Evolutionary conservation across 179 eudicot genomes (phyloP), one percentile per base, ranked within the genome.

Genomic region (Silene vulgaris): DNA sequence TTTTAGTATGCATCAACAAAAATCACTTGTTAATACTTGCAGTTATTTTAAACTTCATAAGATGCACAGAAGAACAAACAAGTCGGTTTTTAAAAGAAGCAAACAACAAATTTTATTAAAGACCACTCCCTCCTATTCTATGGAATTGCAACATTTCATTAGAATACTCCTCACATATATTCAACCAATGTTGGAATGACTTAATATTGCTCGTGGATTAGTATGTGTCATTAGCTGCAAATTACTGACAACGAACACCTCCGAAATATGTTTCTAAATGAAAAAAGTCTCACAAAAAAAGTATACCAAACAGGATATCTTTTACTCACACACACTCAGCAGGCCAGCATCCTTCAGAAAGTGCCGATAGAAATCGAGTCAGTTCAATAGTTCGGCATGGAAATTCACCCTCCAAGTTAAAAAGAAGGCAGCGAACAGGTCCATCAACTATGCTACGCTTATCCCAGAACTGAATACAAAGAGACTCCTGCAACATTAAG

Each of bases 381-480:
- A 96, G 83, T 79, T 93, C 97, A 29, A 80, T 69, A 67, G 82
- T 88, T 83, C 91, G 86, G 77, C 77, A 87, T 57, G 99, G 99
- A 76, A 96, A 96, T 79, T 90, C 99, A 77, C 87, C 82, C 87
- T 96, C 97, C 77, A 96, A 77, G 84, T 80, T 90, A 80, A 82
- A 91, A 52, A 96, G 97, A 81, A 96, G 93, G 80, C 90, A 85
- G 11, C 97, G 92, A 35, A 96, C 81, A 75, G 99, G 99, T 54
- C 97, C 97, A 80, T 96, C 99, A 77, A 93, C 82, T 73, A 93
- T 86, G 83, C 99, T 93, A 72, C 84, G 88, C 81, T 79, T 89
- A 74, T 96, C 99, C 99, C 97, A 93, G 80, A 96, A 96, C 84
- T 96, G 99, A 79, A 78, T 80, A 74, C 99, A 96, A 74, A 96